phyloP scores from a whole-genome alignment of 2,329 filamentous ascomycete species.

The Daldinia eschscholtzii region DNA sequence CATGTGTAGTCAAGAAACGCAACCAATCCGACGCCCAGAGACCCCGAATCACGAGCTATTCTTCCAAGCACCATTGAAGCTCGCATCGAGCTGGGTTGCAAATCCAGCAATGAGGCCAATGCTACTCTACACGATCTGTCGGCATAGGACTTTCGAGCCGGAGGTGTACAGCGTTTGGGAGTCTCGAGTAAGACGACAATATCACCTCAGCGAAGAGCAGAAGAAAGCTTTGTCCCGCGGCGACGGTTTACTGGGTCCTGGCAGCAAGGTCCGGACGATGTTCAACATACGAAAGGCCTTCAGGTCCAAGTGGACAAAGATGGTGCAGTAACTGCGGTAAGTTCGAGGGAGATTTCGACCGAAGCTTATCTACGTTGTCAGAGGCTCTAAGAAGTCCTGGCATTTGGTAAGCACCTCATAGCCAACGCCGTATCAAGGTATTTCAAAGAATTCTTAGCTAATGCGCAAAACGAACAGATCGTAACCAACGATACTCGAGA shows the following conservation, averaged over 20 bases:
- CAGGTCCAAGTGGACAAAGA: neutral
- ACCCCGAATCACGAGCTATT: neutral
- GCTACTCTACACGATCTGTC: neutral
- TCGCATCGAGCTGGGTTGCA: neutral
- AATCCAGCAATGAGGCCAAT: neutral
- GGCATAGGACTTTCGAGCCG: neutral
- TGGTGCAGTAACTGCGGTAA: neutral
- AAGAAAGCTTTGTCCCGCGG: too few relatives aligned
- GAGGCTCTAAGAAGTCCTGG: neutral
- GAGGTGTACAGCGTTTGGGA: neutral
- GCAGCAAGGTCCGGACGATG: neutral
- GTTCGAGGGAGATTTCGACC: neutral
- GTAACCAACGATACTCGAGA: neutral
- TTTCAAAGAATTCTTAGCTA: neutral
- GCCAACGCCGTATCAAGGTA: neutral
- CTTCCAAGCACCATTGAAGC: neutral
- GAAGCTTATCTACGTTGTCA: too few relatives aligned
- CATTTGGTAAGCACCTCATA: neutral
- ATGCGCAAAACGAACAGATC: neutral
- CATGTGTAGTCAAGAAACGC: neutral
- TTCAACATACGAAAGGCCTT: neutral
- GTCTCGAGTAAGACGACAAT: neutral
- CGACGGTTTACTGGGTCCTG: neutral
- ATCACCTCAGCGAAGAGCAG: neutral
- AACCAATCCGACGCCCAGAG: neutral